Base-by-base conservation (phyloP, 108 stramenopile genomes). In the Pseudonitzschia multiseries region DNA sequence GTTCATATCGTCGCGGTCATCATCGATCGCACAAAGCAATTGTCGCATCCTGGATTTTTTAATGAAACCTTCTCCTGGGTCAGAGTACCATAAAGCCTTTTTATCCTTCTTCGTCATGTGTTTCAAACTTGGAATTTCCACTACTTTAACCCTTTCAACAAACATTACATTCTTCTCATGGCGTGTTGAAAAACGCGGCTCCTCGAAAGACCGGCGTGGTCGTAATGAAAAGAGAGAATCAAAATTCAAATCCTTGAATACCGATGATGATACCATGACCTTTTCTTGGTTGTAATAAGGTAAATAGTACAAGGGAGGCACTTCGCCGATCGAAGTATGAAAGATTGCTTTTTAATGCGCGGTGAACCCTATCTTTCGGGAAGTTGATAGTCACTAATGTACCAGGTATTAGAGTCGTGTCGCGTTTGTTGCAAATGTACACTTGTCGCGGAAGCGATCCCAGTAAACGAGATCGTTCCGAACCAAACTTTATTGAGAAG, bases 121-220 rank as follows among this genome's bases (percentile, higher is more conserved):
- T 21, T 69, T 48, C 36, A 22, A n/a, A 31, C 48, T 69, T 52
- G 75, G 75, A 28, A 76, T 76, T 68, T 76, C 75, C 12, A 60
- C 61, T n/a, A 76, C 68, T 64, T 64, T 40, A 4, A 71, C 77
- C 41, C 51, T 43, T 24, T 71, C 51, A 22, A 40, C 53, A 66
- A 77, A 77, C 28, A 70, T 64, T 1, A 77, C 77, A 22, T 41
- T 67, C 44, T 50, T 67, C 21, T 18, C 26, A 3, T 41, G 33
- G 26, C 32, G 1, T 26, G 54, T 22, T 26, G 24, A 22, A 36
- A 56, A 26, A 22, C 10, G 22, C 22, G 1, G 5, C 9, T 56
- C 36, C 36, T 36, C 36, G 46, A 56, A 56, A 1, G 54, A 8
- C 26, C 14, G 61, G 32, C 36, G n/a, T 17, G 33, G 59, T 61